A percentile compares a stretch with the other conserved stretches of the same genome.
Conservation (phyloP, 176 grass and related monocot species). For the Cymbopogon citratus region DNA sequence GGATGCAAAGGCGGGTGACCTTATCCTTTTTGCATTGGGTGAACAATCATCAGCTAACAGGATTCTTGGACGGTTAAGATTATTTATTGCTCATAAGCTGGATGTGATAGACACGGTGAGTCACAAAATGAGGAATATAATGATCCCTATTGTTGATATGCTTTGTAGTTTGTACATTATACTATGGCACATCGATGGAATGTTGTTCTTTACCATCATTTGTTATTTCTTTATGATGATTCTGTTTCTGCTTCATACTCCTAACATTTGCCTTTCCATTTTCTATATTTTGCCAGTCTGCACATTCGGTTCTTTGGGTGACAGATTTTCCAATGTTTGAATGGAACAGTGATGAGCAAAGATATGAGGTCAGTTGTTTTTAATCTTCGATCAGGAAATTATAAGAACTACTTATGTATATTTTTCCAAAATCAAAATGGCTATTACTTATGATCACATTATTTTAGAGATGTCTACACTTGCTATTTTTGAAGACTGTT, state of each 20-base stretch:
- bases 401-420: neutral
- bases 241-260: conserved; percentile 18
- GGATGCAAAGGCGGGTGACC: conserved; percentile 58
- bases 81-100: conserved; percentile 68
- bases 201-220: neutral
- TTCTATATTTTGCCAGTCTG: conserved; percentile 32
- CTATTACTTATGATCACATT: neutral
- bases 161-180: neutral
- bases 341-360: conserved; percentile 81
- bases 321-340: conserved; percentile 97
- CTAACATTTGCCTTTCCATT: conserved; percentile 17
- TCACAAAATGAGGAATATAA: neutral
- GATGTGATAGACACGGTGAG: conserved; percentile 76
- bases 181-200: conserved; percentile 1
- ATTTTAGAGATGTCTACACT: neutral
- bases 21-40: conserved; percentile 92
- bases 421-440: neutral
- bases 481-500: neutral
- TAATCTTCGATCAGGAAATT: neutral
- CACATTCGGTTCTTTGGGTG: conserved; percentile 87
- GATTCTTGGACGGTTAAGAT: conserved; percentile 75
- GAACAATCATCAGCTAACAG: conserved; percentile 50
- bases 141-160: neutral
- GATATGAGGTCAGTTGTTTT: conserved; percentile 69
- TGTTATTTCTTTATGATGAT: neutral